Conservation (phyloP, 305 asterid species). For the Ajuga reptans region DNA sequence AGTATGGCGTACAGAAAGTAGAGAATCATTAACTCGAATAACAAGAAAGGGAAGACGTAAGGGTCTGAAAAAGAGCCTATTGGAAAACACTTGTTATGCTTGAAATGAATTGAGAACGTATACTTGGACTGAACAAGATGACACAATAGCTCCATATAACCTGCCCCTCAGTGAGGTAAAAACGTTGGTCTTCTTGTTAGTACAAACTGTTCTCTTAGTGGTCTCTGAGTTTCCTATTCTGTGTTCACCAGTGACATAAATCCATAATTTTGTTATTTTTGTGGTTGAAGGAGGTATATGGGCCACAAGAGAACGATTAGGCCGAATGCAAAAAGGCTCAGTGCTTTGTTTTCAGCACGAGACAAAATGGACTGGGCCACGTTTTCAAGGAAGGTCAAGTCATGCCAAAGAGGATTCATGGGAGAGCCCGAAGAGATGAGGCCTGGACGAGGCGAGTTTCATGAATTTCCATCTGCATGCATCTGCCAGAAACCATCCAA, state of each 20-base stretch:
- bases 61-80: not conserved
- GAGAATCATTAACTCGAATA: not conserved
- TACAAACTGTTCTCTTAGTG: not conserved
- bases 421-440: slow-evolving; percentile 95
- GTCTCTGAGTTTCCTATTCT: not conserved
- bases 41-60: not conserved
- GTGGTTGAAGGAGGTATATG: slow-evolving; percentile 74
- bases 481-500: slow-evolving; percentile 63
- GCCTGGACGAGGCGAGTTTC: slow-evolving; percentile 94
- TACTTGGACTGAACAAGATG: not conserved
- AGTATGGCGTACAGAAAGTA: not conserved
- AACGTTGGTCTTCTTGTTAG: not conserved
- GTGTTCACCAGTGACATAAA: slow-evolving; percentile 7
- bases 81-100: not conserved
- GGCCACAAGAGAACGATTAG: slow-evolving; percentile 94
- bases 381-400: slow-evolving; percentile 76
- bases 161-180: not conserved
- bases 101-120: not conserved
- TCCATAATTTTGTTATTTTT: slow-evolving; percentile 16
- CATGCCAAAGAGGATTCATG: slow-evolving; percentile 93
- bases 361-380: slow-evolving; percentile 69
- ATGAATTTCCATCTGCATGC: slow-evolving; percentile 83
- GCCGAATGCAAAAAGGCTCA: slow-evolving; percentile 93
- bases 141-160: not conserved
- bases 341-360: slow-evolving; percentile 53